phyloP scores from a whole-genome alignment of 306 rosid genomes.

The Cicer pinnatifidum region DNA sequence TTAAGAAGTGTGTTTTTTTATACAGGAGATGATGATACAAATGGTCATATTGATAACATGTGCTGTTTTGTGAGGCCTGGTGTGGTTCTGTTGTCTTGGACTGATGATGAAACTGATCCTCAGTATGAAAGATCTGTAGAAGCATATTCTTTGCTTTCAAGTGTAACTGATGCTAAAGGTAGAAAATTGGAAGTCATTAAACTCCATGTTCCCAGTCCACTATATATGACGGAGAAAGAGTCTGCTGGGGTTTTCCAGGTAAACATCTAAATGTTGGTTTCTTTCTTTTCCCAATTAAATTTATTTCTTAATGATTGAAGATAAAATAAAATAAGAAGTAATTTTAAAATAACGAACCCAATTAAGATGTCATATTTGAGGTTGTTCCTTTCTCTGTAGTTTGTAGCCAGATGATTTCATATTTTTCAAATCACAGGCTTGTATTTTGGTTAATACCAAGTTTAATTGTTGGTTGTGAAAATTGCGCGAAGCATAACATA shows the following conservation, averaged over 20 bases:
- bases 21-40: constrained; percentile 95
- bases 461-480: constrained; percentile 27
- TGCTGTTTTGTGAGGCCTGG: constrained; percentile 93
- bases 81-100: constrained; percentile 87
- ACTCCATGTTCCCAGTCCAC: constrained; percentile 78
- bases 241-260: constrained; percentile 74
- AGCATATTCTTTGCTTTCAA: constrained; percentile 74
- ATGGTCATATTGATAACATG: constrained; percentile 94
- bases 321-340: constrained; percentile 2
- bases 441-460: constrained; percentile 22
- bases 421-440: not conserved
- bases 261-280: constrained; percentile 37
- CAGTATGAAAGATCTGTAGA: constrained; percentile 78
- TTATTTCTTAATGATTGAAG: constrained; percentile 13
- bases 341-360: constrained; percentile 3
- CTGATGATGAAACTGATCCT: constrained; percentile 78
- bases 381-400: not conserved
- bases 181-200: constrained; percentile 78
- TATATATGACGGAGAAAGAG: constrained; percentile 78
- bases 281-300: not conserved
- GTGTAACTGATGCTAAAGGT: constrained; percentile 73
- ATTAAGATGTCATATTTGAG: constrained; percentile 11
- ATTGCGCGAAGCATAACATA: constrained; percentile 10
- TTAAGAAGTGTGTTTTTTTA: constrained; percentile 31
- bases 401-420: not conserved